Conservation (phyloP, 805 yeast genomes). For the Wickerhamiella kazuoi region DNA sequence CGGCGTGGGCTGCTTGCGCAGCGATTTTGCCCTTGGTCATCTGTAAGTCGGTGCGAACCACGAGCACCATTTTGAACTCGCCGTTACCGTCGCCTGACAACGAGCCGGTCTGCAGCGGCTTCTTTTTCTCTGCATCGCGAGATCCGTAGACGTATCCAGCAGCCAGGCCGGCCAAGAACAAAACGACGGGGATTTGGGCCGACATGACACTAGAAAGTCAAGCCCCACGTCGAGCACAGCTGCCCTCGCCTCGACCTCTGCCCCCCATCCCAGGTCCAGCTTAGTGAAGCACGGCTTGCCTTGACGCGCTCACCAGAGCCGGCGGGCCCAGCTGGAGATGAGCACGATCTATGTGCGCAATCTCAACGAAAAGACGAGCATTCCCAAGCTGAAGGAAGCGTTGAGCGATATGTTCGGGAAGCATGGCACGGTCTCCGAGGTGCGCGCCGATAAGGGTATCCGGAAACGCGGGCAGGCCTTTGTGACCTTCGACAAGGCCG, state of each 20-base stretch:
- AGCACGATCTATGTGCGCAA: constrained; percentile 43
- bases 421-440: constrained; percentile 31
- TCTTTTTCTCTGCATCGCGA: constrained; percentile 2
- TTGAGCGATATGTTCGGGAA: constrained; percentile 28
- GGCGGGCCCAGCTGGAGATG: too few relatives aligned
- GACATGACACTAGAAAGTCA: too few relatives aligned
- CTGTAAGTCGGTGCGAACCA: constrained; percentile 71
- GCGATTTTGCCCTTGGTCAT: constrained; percentile 95
- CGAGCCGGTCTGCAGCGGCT: not conserved
- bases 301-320: too few relatives aligned
- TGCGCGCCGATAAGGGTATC: constrained; percentile 43
- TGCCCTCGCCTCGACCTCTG: too few relatives aligned
- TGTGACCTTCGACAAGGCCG: constrained; percentile 32
- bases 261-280: too few relatives aligned
- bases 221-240: too few relatives aligned
- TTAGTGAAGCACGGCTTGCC: too few relatives aligned
- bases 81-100: constrained; percentile 1
- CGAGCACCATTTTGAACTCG: constrained; percentile 46
- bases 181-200: not conserved
- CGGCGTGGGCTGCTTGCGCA: constrained; percentile 98
- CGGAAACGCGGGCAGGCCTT: constrained; percentile 72
- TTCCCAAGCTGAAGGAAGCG: constrained; percentile 30
- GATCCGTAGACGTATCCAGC: constrained; percentile 5
- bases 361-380: constrained; percentile 49
- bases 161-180: constrained; percentile 4